phyloP scores from a whole-genome alignment of 192 early-diverging fungal genomes.

The Mortierella hygrophila region DNA sequence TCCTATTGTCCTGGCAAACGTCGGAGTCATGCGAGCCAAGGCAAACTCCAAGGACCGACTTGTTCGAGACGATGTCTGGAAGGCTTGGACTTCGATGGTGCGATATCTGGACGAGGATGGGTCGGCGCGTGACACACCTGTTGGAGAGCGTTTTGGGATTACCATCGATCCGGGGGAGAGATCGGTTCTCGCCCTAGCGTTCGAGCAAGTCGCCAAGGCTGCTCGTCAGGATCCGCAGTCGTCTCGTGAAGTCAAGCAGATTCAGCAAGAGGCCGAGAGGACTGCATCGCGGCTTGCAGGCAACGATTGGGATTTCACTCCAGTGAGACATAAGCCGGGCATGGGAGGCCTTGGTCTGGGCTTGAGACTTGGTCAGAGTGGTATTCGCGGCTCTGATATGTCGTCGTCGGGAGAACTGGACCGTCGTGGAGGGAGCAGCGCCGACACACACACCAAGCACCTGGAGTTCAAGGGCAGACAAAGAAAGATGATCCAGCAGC shows the following conservation, averaged over 20 bases:
- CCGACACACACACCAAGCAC: neutral
- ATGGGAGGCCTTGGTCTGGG: slow-evolving; percentile 1
- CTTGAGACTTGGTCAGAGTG: neutral
- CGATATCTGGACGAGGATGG: neutral
- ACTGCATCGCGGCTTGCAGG: neutral
- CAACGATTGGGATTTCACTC: slow-evolving; percentile 29
- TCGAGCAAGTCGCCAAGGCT: slow-evolving; percentile 41
- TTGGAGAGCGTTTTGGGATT: neutral
- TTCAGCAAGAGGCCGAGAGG: neutral
- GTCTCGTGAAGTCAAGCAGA: neutral
- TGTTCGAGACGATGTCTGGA: slow-evolving; percentile 30
- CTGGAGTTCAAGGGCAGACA: slow-evolving; percentile 9
- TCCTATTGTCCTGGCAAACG: slow-evolving; percentile 44
- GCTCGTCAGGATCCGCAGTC: neutral
- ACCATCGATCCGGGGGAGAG: slow-evolving; percentile 1
- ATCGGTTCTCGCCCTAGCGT: slow-evolving; percentile 23
- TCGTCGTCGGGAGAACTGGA: neutral
- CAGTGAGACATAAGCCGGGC: slow-evolving; percentile 8
- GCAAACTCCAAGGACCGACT: slow-evolving; percentile 1
- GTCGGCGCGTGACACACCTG: neutral
- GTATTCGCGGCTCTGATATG: neutral
- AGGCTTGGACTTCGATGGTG: slow-evolving; percentile 28
- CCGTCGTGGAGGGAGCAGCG: neutral
- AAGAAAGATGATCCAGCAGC: slow-evolving; percentile 18
- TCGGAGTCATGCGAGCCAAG: slow-evolving; percentile 46